Evolutionary conservation across 2,329 filamentous ascomycete genomes (phyloP), one percentile per base, ranked within the genome.

Genomic region (Arthrobotrys sinensis): DNA sequence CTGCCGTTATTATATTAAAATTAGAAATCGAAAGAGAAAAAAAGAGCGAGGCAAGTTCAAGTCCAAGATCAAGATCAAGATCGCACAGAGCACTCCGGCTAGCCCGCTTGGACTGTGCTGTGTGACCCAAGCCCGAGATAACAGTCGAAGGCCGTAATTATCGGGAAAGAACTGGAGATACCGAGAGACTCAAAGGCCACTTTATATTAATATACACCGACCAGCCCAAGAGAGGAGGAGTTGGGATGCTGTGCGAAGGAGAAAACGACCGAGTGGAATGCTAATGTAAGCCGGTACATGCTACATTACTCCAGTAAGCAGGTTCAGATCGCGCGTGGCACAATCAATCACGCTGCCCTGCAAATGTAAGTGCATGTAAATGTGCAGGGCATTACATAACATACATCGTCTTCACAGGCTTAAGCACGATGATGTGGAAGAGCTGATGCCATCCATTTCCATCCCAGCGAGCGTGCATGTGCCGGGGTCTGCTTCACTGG

Each of bases 401-500:
- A 7, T 60, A n/a, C 53, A 60, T 60, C 32, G 52, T 38, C 52
- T 38, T 57, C 52, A 21, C 34, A 21, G 12, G 55, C 36, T 60
- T 24, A 60, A 60, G 55, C 55, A 43, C 55, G 55, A 60, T 60
- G 55, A 60, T 60, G 55, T 60, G 55, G 55, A 60, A 60, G 55
- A 43, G 55, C 55, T 60, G 55, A 60, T 43, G 55, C 55, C 36
- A 40, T 60, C 55, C 36, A 60, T 60, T 55, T 34, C 28, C 52
- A 55, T 55, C 53, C 24, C 52, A 14, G 52, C 34, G 34, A 19
- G 34, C 55, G 4, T 36, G 55, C 36, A 60, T 21, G 55, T 60
- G 55, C 55, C 16, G 36, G 55, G 55, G 53, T 45, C n/a, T 45
- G 55, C 16, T n/a, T 19, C 7, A 32, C 55, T 60, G 19, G 36